Base-by-base conservation (phyloP, 352 stramenopile species). In the Phytophthora fragariaefolia region DNA sequence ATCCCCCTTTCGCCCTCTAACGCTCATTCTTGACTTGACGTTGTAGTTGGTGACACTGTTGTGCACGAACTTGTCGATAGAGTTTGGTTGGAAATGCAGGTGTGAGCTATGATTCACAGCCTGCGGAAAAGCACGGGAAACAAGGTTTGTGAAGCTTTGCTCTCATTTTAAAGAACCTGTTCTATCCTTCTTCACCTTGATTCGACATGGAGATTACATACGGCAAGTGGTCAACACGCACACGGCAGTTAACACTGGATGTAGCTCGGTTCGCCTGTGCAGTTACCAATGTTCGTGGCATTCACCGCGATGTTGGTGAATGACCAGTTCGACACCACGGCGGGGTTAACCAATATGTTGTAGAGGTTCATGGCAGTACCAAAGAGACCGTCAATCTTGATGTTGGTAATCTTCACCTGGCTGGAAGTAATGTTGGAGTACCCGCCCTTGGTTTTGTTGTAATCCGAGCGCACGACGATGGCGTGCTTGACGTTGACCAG, bases 361-460 rank as follows among this genome's bases (percentile, higher is more conserved):
- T 73, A 76, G 30, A 66, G 9, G 51, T 76, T 72, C 4, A 30
- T 69, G 38, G 68, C 63, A 3, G 62, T 54, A 23, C 68, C 68
- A 4, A 30, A 30, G n/a, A 76, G 55, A 0, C 49, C 56, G 10
- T 63, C 36, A 45, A 76, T 66, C 48, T 60, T 76, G 40, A 73
- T 62, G 43, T 66, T 54, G 17, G 52, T 76, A 54, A 76, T 76
- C 17, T 27, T 27, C 3, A 73, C 68, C 38, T 45, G 20, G 42
- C 57, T 73, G 1, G 57, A 66, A n/a, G 63, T 28, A 4, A 3
- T 54, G 40, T 55, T 48, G 40, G 64, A 58, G 59, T 65, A 72
- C 24, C 63, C 58, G 22, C 69, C 59, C 32, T 69, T 58, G 32
- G 50, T 58, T 15, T 58, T 58, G 50, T 58, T 58, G 18, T 58